Percentiles rank a stretch among this genome's conserved stretches.
phyloP scores from a whole-genome alignment of 169 alveolate genomes.

The Prorocentrum cordatum region DNA sequence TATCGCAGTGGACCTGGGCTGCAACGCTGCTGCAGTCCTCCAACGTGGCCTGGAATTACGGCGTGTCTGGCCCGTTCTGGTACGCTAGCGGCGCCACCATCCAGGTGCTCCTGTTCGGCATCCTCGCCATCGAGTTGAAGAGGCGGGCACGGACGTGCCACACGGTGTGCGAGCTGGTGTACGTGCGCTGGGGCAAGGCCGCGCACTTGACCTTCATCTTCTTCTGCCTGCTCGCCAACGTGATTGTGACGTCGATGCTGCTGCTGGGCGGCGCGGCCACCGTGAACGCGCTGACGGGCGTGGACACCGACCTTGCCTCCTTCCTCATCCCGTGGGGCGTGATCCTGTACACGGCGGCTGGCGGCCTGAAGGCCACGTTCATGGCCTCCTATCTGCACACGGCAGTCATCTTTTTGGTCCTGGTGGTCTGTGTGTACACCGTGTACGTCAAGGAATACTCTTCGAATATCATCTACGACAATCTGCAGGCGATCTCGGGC shows the following conservation, averaged over 20 bases:
- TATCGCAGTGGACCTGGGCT: conserved; percentile 69
- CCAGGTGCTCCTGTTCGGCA: conserved; percentile 33
- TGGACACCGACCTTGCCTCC: conserved; percentile 8
- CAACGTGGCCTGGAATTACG: conserved; percentile 38
- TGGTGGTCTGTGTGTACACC: conserved; percentile 39
- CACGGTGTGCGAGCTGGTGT: conserved; percentile 40
- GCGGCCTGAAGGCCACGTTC: conserved; percentile 68
- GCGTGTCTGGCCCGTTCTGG: conserved; percentile 60
- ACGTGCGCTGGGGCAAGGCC: neutral
- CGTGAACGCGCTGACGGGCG: conserved; percentile 31
- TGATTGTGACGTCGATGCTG: conserved; percentile 55
- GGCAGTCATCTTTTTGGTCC: conserved; percentile 34
- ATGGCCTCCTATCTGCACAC: conserved; percentile 52
- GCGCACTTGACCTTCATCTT: conserved; percentile 29
- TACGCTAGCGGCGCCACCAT: conserved; percentile 61
- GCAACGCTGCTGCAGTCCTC: conserved; percentile 44
- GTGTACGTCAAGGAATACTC: conserved; percentile 15
- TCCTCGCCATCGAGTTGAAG: conserved; percentile 46
- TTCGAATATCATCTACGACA: neutral
- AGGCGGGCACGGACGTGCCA: conserved; percentile 27
- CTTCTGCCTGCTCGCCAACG: conserved; percentile 40
- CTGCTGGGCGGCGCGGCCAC: conserved; percentile 54
- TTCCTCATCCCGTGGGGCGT: conserved; percentile 36
- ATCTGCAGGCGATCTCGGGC: conserved; percentile 14
- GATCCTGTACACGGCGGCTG: conserved; percentile 40